These are phyloP conservation scores for Medicago ruthenica DNA, from an alignment of 306 rosid genomes.

Conservation along the genomic window DNA sequence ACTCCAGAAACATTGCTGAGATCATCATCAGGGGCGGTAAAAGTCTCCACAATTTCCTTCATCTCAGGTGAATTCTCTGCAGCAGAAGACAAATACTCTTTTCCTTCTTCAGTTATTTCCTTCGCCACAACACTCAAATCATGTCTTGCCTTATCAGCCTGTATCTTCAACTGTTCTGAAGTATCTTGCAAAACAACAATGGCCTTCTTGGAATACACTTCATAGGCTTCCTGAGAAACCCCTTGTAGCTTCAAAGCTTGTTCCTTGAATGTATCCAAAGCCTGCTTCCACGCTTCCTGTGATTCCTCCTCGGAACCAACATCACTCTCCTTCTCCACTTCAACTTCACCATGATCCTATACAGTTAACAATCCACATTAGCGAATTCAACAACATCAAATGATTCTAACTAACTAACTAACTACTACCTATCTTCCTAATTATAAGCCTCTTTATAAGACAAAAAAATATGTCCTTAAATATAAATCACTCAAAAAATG, in stretches of 20 bases:
- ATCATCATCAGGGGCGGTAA: conserved; percentile 66
- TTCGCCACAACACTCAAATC: conserved; percentile 71
- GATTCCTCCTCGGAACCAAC: conserved; percentile 64
- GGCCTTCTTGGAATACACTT: conserved; percentile 80
- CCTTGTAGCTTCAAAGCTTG: conserved; percentile 79
- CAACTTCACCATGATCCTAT: conserved; percentile 61
- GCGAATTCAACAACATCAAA: background rate
- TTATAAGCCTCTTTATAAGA: background rate
- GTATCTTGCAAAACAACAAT: conserved; percentile 66
- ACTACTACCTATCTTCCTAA: background rate
- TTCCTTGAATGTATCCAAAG: conserved; percentile 76
- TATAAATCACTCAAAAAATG: too few relatives aligned
- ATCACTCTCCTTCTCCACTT: conserved; percentile 58
- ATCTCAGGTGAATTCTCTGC: conserved; percentile 81
- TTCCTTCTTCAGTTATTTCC: conserved; percentile 78
- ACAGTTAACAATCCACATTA: conserved; percentile 35
- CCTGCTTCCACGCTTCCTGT: conserved; percentile 80
- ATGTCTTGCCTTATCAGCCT: conserved; percentile 71
- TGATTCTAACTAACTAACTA: conserved; percentile 17
- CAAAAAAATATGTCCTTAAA: background rate
- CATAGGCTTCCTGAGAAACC: conserved; percentile 86
- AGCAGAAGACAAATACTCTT: conserved; percentile 70
- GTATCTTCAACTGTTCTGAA: conserved; percentile 75
- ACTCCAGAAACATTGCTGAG: conserved; percentile 62
- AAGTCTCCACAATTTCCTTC: conserved; percentile 79